phyloP scores from a whole-genome alignment of 495 filamentous ascomycete species.

The Coniosporium apollinis region DNA sequence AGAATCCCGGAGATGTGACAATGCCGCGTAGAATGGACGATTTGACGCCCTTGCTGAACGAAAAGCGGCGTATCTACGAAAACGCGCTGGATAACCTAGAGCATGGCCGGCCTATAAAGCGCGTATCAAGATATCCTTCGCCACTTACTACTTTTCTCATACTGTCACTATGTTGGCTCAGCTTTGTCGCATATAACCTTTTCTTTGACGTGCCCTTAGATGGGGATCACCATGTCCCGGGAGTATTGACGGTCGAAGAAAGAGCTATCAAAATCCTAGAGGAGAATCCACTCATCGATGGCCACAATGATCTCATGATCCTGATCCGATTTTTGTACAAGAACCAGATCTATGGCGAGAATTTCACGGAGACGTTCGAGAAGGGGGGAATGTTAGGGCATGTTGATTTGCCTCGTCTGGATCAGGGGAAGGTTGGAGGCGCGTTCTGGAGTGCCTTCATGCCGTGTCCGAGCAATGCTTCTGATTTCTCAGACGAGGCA shows the following conservation, averaged over 20 bases:
- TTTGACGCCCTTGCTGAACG: too few species aligned
- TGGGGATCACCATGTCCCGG: too few species aligned
- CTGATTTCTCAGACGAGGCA: conserved; percentile 55
- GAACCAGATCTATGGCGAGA: conserved; percentile 60
- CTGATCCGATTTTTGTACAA: conserved; percentile 46
- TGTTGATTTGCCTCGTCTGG: conserved; percentile 58
- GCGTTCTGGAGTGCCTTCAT: conserved; percentile 88
- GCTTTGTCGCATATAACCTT: too few species aligned
- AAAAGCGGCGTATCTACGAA: too few species aligned
- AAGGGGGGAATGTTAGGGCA: conserved; percentile 50
- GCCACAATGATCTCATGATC: conserved; percentile 80
- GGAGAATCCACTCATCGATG: conserved; percentile 73
- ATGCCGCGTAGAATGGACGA: too few species aligned
- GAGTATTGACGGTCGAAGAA: conserved; percentile 40
- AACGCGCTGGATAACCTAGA: too few species aligned
- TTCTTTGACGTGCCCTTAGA: too few species aligned
- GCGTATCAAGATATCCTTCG: too few species aligned
- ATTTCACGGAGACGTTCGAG: conserved; percentile 55
- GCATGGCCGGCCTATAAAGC: too few species aligned
- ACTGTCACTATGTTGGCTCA: too few species aligned
- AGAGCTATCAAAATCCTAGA: conserved; percentile 53
- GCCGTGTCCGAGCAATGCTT: conserved; percentile 52
- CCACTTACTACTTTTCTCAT: too few species aligned
- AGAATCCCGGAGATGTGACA: too few species aligned
- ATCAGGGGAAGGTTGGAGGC: conserved; percentile 44